Evolutionary conservation across 257 asterid species (phyloP), one percentile per base, ranked within the genome.

Genomic region (Nicotiana tabacum): DNA sequence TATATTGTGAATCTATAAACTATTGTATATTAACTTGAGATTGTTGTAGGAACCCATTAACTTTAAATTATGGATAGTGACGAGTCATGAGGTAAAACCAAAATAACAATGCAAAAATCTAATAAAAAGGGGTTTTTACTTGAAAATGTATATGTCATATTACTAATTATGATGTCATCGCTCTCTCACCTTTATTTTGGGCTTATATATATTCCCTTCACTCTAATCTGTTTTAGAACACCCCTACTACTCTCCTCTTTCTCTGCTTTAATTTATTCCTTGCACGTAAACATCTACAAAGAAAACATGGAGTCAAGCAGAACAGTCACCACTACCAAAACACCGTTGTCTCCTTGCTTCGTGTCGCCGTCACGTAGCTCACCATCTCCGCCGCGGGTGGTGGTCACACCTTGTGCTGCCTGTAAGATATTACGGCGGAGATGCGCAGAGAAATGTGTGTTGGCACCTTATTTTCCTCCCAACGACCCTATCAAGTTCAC

Each of bases 401-500:
- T 85, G 32, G 82, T 86, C 55, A 95, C 91, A 80, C 97, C 97
- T 56, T 93, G 97, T 33, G 97, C 97, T 32, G 97, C 97, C 39
- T 93, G 97, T 84, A 93, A 91, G 89, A 88, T 93, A 43, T 62
- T 93, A 3, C 87, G 97, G 18, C 85, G 97, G 78, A 85, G 95
- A 61, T 93, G 97, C 62, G 91, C 90, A 13, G 93, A 92, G 9
- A 93, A 92, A 83, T 93, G 98, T 24, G 93, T 93, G 27, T 67
- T 93, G 87, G 95, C 97, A 18, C 98, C 98, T 8, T 92, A 93
- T 76, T 93, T 93, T 57, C 98, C 98, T 62, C 98, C 96, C 1
- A 88, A 77, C 46, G 97, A 93, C 51, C 98, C 97, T 0, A 82
- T 93, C 86, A 93, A 93, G 62, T 93, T 93, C 85, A 89, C 93